Evolutionary conservation across 768 basidiomycete genomes (phyloP).

Genomic region (Agaricus blazei): DNA sequence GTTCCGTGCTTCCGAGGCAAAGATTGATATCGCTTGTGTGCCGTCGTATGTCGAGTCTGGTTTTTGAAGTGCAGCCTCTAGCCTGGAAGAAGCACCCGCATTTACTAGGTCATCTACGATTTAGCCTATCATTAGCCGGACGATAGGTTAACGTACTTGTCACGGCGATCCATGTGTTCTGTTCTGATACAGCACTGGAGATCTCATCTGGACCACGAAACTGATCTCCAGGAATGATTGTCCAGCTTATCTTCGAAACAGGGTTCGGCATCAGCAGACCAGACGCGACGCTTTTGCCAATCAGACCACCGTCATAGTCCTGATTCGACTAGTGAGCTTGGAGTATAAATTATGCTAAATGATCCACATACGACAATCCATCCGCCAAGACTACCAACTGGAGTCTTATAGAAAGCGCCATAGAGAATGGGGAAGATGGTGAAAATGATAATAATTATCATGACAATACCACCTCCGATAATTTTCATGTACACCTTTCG

Average conservation of each 20-base stretch:
- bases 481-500: slow-evolving; percentile 43
- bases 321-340: slow-evolving; percentile 16
- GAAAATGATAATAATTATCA: slow-evolving; percentile 41
- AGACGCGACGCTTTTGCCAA: slow-evolving; percentile 41
- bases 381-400: slow-evolving; percentile 39
- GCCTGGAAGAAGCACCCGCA: slow-evolving; percentile 29
- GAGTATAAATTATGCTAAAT: slow-evolving; percentile 1
- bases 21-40: slow-evolving; percentile 43
- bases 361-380: slow-evolving; percentile 47
- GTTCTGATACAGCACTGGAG: slow-evolving; percentile 38
- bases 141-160: slow-evolving; percentile 33
- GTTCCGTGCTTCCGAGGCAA: slow-evolving; percentile 24
- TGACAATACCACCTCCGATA: slow-evolving; percentile 27
- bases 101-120: slow-evolving; percentile 27
- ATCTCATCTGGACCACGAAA: slow-evolving; percentile 43
- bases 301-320: slow-evolving; percentile 56
- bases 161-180: slow-evolving; percentile 51
- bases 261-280: slow-evolving; percentile 23
- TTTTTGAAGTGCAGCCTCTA: slow-evolving; percentile 29
- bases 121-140: background rate
- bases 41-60: slow-evolving; percentile 44
- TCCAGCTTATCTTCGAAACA: slow-evolving; percentile 41
- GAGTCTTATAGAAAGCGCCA: slow-evolving; percentile 44
- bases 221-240: slow-evolving; percentile 29
- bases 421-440: slow-evolving; percentile 54